A percentile compares a stretch with the other conserved stretches of the same genome.
Conservation (phyloP, 805 yeast species). For the Starmerella ratchasimensis region DNA sequence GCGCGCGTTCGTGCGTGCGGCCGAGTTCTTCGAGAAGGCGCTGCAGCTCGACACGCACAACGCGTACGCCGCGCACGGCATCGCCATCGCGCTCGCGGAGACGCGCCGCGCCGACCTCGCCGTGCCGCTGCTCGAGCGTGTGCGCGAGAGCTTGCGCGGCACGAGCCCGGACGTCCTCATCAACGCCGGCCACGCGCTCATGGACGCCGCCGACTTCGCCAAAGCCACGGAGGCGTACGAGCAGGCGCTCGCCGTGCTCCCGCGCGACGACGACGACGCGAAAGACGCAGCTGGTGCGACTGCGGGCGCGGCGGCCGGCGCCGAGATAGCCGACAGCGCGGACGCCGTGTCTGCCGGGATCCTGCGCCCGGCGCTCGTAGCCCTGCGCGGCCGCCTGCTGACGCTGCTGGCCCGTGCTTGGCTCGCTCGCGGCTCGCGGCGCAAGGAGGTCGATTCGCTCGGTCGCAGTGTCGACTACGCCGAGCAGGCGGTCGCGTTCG, state of each 20-base stretch:
- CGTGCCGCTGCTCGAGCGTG: constrained; percentile 71
- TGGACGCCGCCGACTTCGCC: constrained; percentile 67
- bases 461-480: constrained; percentile 51
- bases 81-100: constrained; percentile 86
- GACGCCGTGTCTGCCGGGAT: too few relatives aligned
- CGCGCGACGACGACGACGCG: not conserved
- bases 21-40: constrained; percentile 81
- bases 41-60: constrained; percentile 69
- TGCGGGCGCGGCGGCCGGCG: not conserved
- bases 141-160: constrained; percentile 61
- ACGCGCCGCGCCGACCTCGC: constrained; percentile 56
- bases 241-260: constrained; percentile 41
- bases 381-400: constrained; percentile 29
- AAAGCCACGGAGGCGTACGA: constrained; percentile 83
- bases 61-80: constrained; percentile 95
- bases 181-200: constrained; percentile 75
- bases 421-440: constrained; percentile 44
- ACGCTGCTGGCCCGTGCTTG: constrained; percentile 15
- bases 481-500: constrained; percentile 25
- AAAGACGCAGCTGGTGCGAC: not conserved
- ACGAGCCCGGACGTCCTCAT: constrained; percentile 71
- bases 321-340: too few relatives aligned
- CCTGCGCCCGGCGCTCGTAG: not conserved
- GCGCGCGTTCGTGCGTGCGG: constrained; percentile 75
- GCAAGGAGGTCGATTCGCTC: constrained; percentile 29